These are phyloP conservation scores for Septoria petroselini DNA, from an alignment of 2,329 filamentous ascomycete genomes.

Conservation along the genomic window DNA sequence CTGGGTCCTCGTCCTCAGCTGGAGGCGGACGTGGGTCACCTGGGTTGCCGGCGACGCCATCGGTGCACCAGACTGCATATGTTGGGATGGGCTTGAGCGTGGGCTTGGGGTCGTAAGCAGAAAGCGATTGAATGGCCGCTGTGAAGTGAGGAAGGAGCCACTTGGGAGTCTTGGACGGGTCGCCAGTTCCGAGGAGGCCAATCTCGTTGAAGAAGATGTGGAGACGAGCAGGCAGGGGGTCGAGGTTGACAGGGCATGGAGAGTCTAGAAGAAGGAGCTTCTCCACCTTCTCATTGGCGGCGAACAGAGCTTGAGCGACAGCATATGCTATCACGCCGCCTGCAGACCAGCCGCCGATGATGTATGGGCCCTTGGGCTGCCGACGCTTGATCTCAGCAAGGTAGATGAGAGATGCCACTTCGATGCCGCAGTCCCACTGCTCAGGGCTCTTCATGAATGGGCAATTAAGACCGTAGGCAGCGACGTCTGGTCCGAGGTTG, in stretches of 20 bases:
- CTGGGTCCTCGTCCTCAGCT: constrained; percentile 54
- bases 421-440: constrained; percentile 63
- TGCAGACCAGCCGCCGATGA: constrained; percentile 55
- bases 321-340: constrained; percentile 56
- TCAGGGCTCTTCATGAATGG: constrained; percentile 69
- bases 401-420: constrained; percentile 63
- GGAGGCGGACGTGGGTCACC: constrained; percentile 64
- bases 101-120: constrained; percentile 64
- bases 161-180: constrained; percentile 59
- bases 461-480: constrained; percentile 60
- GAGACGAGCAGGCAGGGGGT: constrained; percentile 53
- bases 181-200: constrained; percentile 65
- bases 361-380: constrained; percentile 61
- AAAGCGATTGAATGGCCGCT: constrained; percentile 64
- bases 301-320: constrained; percentile 49
- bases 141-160: constrained; percentile 74
- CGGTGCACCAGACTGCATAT: constrained; percentile 67
- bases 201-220: constrained; percentile 71
- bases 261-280: constrained; percentile 54
- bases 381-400: constrained; percentile 68
- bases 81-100: constrained; percentile 62
- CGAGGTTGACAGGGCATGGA: constrained; percentile 52
- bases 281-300: constrained; percentile 49
- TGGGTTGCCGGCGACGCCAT: constrained; percentile 66
- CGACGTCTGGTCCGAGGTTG: constrained; percentile 51